Evolutionary conservation across 2,329 filamentous ascomycete species (phyloP).

Genomic region (Scortechinia acanthostroma): DNA sequence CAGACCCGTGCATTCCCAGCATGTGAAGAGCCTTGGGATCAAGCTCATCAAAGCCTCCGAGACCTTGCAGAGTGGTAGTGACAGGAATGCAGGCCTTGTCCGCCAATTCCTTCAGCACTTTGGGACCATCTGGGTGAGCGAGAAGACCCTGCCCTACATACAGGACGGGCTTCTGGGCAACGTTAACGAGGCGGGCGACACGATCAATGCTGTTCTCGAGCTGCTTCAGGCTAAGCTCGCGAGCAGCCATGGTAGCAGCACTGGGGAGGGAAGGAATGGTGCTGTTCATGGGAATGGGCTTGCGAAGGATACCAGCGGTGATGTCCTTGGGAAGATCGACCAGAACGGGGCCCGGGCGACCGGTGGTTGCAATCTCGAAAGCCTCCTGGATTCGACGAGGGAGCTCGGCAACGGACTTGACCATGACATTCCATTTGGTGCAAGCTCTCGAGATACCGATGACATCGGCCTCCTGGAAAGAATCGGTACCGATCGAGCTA

Average conservation of each 20-base stretch:
- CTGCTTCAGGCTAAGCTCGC: slow-evolving; percentile 66
- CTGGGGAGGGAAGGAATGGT: slow-evolving; percentile 75
- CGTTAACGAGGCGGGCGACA: slow-evolving; percentile 76
- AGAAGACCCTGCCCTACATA: slow-evolving; percentile 91
- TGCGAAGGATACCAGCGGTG: slow-evolving; percentile 75
- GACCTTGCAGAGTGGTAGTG: slow-evolving; percentile 87
- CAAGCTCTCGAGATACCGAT: slow-evolving; percentile 88
- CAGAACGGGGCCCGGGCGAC: slow-evolving; percentile 85
- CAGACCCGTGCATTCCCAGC: slow-evolving; percentile 96
- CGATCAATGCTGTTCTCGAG: slow-evolving; percentile 68
- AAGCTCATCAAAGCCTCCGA: slow-evolving; percentile 86
- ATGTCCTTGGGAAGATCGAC: slow-evolving; percentile 96
- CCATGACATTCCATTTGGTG: slow-evolving; percentile 99
- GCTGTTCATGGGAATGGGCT: slow-evolving; percentile 72
- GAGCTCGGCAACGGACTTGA: slow-evolving; percentile 88
- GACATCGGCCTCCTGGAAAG: slow-evolving; percentile 94
- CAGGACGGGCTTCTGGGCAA: slow-evolving; percentile 87
- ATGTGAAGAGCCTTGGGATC: slow-evolving; percentile 94
- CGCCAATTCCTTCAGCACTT: slow-evolving; percentile 75
- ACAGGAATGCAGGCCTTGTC: slow-evolving; percentile 90
- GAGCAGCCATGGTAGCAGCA: slow-evolving; percentile 75
- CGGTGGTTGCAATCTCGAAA: slow-evolving; percentile 93
- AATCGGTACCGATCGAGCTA: slow-evolving; percentile 83
- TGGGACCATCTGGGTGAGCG: slow-evolving; percentile 69
- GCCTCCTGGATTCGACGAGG: slow-evolving; percentile 93